Percentiles rank a stretch among this genome's conserved stretches.
Evolutionary conservation across 768 basidiomycete genomes (phyloP).

Genomic region (Mycena galericulata): DNA sequence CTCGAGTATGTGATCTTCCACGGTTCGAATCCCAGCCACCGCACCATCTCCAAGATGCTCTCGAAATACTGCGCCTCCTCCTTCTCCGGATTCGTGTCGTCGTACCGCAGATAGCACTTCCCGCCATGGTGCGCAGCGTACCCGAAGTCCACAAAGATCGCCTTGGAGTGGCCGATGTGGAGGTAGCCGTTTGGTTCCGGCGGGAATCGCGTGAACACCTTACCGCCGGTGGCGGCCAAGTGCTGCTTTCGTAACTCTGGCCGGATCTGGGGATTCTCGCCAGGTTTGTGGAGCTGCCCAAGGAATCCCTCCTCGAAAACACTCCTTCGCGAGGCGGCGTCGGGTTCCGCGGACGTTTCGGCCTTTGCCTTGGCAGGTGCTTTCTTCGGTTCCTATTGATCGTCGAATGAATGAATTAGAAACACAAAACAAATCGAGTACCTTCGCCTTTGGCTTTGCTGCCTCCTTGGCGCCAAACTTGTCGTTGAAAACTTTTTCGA

Average conservation of each 20-base stretch:
- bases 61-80: conserved; percentile 98
- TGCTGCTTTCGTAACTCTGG: conserved; percentile 85
- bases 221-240: conserved; percentile 80
- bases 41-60: conserved; percentile 93
- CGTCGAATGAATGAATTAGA: neutral
- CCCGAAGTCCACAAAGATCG: conserved; percentile 98
- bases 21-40: conserved; percentile 98
- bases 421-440: conserved; percentile 37
- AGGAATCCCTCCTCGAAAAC: conserved; percentile 98
- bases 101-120: conserved; percentile 93
- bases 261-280: conserved; percentile 90
- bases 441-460: conserved; percentile 76
- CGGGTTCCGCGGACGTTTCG: conserved; percentile 46
- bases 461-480: conserved; percentile 81
- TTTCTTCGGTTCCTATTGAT: conserved; percentile 63
- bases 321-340: conserved; percentile 60
- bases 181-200: conserved; percentile 98
- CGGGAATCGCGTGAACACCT: conserved; percentile 96
- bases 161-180: conserved; percentile 97
- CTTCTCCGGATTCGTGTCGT: conserved; percentile 98
- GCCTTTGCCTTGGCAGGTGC: conserved; percentile 47
- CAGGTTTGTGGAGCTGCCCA: conserved; percentile 91
- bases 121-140: conserved; percentile 96
- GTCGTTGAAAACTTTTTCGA: conserved; percentile 75
- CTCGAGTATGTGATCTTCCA: conserved; percentile 99